phyloP scores from a whole-genome alignment of 257 asterid genomes.

The Ligustrum vulgare region DNA sequence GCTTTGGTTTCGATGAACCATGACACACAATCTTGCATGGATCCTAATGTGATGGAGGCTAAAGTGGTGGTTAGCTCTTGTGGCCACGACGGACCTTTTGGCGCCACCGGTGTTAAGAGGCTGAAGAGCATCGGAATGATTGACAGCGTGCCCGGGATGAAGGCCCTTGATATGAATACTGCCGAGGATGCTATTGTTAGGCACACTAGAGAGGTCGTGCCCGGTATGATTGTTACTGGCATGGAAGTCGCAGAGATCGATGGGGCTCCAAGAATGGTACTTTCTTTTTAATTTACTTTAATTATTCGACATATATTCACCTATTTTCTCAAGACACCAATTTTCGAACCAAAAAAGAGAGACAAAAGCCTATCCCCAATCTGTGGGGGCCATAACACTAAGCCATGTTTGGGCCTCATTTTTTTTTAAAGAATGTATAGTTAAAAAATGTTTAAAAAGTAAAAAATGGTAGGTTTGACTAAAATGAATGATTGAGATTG shows the following conservation, averaged over 20 bases:
- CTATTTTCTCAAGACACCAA: background rate
- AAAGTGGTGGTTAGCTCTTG: slow-evolving; percentile 87
- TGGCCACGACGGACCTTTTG: slow-evolving; percentile 96
- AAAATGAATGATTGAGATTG: too few relatives aligned
- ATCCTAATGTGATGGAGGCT: slow-evolving; percentile 92
- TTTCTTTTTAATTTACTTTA: background rate
- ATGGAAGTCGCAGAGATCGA: slow-evolving; percentile 98
- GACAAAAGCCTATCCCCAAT: too few relatives aligned
- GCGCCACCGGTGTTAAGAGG: slow-evolving; percentile 94
- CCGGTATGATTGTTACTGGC: slow-evolving; percentile 95
- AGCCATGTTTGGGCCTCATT: too few relatives aligned
- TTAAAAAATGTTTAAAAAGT: too few relatives aligned
- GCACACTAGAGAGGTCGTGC: slow-evolving; percentile 83
- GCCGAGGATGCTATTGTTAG: slow-evolving; percentile 92
- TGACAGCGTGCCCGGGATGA: slow-evolving; percentile 87
- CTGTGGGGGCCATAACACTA: too few relatives aligned
- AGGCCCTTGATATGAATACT: slow-evolving; percentile 88
- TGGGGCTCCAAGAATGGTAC: slow-evolving; percentile 95
- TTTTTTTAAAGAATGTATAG: too few relatives aligned
- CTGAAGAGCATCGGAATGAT: slow-evolving; percentile 87
- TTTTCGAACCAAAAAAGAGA: too few relatives aligned
- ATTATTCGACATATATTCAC: slow-evolving; percentile 1
- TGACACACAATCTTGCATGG: slow-evolving; percentile 94
- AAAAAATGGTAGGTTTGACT: too few relatives aligned
- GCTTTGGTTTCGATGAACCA: slow-evolving; percentile 90